Evolutionary conservation across 1,139 yeast genomes (phyloP).

Genomic region (Taphrina wiesneri): DNA sequence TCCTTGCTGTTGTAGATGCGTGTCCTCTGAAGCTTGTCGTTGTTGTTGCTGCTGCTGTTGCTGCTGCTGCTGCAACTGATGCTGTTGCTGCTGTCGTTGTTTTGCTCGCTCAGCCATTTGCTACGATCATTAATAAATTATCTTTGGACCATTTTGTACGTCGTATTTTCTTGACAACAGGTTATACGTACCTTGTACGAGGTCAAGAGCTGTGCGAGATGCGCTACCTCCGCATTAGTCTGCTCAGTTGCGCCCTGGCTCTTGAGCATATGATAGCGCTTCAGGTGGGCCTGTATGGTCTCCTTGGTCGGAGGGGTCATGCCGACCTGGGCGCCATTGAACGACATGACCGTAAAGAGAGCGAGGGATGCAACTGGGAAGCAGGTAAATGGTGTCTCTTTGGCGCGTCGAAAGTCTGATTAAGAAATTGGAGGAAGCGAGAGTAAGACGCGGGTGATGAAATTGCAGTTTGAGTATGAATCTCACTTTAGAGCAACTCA

Average conservation of each 20-base stretch:
- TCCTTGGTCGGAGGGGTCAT: constrained; percentile 24
- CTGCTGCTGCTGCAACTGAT: constrained; percentile 40
- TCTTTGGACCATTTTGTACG: neutral
- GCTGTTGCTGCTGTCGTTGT: constrained; percentile 45
- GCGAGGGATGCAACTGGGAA: neutral
- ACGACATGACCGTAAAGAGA: constrained; percentile 6
- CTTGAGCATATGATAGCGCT: constrained; percentile 50
- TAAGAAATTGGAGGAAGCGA: neutral
- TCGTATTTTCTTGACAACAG: neutral
- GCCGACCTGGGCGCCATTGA: constrained; percentile 8
- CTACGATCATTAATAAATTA: constrained; percentile 39
- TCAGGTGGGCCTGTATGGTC: constrained; percentile 17
- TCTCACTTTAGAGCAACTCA: neutral
- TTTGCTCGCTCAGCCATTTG: constrained; percentile 47
- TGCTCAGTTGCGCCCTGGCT: constrained; percentile 46
- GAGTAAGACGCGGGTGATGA: constrained; percentile 9
- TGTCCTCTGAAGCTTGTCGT: constrained; percentile 1
- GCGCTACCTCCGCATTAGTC: constrained; percentile 46
- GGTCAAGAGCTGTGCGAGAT: constrained; percentile 35
- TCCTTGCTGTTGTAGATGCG: constrained; percentile 24
- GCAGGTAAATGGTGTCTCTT: neutral
- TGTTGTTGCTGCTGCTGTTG: constrained; percentile 38
- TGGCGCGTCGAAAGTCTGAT: constrained; percentile 8
- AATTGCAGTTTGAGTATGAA: neutral
- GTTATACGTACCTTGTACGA: constrained; percentile 11